A percentile compares a stretch with the other conserved stretches of the same genome.
These are phyloP conservation scores for Uronychia binucleata DNA, from an alignment of 73 alveolate species.

Conservation along the genomic window DNA sequence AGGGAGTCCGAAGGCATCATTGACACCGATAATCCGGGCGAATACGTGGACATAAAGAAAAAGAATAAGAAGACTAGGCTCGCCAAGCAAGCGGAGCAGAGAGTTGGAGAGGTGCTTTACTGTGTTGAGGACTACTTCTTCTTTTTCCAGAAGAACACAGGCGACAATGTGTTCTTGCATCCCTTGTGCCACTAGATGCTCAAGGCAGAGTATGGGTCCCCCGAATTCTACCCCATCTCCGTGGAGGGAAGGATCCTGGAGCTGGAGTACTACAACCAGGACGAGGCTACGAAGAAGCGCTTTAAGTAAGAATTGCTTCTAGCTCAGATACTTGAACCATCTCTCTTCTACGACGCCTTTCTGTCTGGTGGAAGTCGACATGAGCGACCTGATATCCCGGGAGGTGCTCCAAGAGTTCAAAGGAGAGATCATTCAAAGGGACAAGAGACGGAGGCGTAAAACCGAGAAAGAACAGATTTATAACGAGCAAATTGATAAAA, in stretches of 20 bases:
- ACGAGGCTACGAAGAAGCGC: conserved; percentile 29
- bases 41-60: conserved; percentile 16
- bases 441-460: conserved; percentile 22
- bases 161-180: conserved; percentile 55
- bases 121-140: conserved; percentile 23
- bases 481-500: conserved; percentile 31
- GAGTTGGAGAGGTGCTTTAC: conserved; percentile 10
- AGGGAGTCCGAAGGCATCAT: conserved; percentile 2
- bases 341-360: conserved; percentile 45
- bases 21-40: conserved; percentile 14
- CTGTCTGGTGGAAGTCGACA: conserved; percentile 50
- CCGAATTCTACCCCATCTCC: conserved; percentile 21
- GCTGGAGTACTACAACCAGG: conserved; percentile 32
- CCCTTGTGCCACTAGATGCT: conserved; percentile 44
- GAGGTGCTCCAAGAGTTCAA: conserved; percentile 8
- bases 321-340: conserved; percentile 29
- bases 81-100: neutral
- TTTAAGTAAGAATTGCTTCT: too few relatives aligned
- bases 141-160: conserved; percentile 43
- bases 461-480: conserved; percentile 30
- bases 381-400: conserved; percentile 27
- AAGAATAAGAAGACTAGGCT: conserved; percentile 1
- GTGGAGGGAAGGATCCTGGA: conserved; percentile 37
- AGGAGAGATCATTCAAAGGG: conserved; percentile 31
- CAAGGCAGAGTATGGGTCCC: conserved; percentile 10